Evolutionary conservation across 306 rosid genomes (phyloP).

Genomic region (Cicer pinnatifidum): DNA sequence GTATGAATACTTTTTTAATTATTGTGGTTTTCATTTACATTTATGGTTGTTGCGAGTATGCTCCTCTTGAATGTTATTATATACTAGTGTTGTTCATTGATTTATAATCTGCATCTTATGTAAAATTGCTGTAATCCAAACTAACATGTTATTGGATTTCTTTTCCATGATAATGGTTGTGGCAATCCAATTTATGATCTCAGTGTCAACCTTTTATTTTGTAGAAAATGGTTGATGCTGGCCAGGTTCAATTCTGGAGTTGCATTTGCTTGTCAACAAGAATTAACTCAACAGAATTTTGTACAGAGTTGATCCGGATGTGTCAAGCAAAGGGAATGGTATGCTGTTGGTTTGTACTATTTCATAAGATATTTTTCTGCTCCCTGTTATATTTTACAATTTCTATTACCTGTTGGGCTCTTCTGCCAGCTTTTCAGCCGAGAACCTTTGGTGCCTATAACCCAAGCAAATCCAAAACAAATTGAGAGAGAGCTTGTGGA

Average conservation of each 20-base stretch:
- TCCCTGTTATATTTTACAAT: not conserved
- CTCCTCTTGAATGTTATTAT: not conserved
- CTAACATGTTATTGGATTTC: not conserved
- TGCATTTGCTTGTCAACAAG: slow-evolving; percentile 57
- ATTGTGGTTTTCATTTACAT: not conserved
- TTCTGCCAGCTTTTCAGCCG: slow-evolving; percentile 48
- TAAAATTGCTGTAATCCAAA: not conserved
- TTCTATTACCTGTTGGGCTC: not conserved
- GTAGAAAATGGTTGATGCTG: slow-evolving; percentile 80
- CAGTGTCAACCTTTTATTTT: not conserved
- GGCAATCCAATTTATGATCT: not conserved
- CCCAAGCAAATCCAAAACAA: slow-evolving; percentile 1
- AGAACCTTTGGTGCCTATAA: slow-evolving; percentile 52
- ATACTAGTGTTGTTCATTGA: not conserved
- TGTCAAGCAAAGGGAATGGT: slow-evolving; percentile 79
- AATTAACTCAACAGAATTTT: slow-evolving; percentile 40
- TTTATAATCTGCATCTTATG: not conserved
- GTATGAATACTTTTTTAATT: not conserved
- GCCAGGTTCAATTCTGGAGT: slow-evolving; percentile 56
- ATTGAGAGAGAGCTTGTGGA: slow-evolving; percentile 53
- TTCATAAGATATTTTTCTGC: not conserved
- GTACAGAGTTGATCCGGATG: slow-evolving; percentile 50
- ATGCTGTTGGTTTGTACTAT: slow-evolving; percentile 14
- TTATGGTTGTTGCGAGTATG: not conserved
- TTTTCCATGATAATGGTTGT: not conserved